A percentile compares a stretch with the other conserved stretches of the same genome.
phyloP scores from a whole-genome alignment of 441 rosid genomes.

The Bocquillonia castaneifolia region DNA sequence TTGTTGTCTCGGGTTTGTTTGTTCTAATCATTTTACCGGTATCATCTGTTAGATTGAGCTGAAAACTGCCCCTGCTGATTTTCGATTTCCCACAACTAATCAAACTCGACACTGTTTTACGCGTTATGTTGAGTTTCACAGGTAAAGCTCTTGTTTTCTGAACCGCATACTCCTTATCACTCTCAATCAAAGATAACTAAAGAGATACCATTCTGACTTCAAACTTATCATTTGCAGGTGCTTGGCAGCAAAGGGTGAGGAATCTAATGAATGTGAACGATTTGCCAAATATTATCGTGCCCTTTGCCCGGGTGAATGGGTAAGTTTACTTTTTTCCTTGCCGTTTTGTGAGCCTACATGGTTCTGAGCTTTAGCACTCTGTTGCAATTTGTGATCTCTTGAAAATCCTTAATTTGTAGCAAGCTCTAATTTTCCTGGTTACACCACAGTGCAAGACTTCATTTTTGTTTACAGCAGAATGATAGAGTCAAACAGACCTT shows the following conservation, averaged over 20 bases:
- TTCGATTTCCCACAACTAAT: slow-evolving; percentile 87
- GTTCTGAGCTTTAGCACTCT: background rate
- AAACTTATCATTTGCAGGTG: slow-evolving; percentile 42
- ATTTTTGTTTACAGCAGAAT: background rate
- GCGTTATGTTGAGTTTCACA: slow-evolving; percentile 80
- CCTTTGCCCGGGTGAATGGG: slow-evolving; percentile 97
- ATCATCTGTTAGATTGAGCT: slow-evolving; percentile 39
- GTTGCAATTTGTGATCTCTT: background rate
- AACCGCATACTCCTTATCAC: background rate
- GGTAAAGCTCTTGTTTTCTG: slow-evolving; percentile 33
- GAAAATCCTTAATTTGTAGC: background rate
- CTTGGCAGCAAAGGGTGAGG: slow-evolving; percentile 84
- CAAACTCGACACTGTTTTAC: slow-evolving; percentile 92
- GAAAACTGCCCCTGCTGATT: slow-evolving; percentile 95
- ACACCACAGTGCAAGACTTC: background rate
- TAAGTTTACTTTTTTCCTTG: slow-evolving; percentile 20
- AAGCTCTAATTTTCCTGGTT: background rate
- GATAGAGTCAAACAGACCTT: no score
- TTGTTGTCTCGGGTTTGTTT: background rate
- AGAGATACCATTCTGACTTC: background rate
- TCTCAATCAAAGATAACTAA: background rate
- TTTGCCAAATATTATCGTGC: slow-evolving; percentile 87
- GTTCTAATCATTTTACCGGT: background rate
- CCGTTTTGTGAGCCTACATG: background rate
- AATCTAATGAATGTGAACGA: slow-evolving; percentile 72